A percentile compares a stretch with the other conserved stretches of the same genome.
Conservation (phyloP, 768 basidiomycete genomes). For the Amanita muscaria region DNA sequence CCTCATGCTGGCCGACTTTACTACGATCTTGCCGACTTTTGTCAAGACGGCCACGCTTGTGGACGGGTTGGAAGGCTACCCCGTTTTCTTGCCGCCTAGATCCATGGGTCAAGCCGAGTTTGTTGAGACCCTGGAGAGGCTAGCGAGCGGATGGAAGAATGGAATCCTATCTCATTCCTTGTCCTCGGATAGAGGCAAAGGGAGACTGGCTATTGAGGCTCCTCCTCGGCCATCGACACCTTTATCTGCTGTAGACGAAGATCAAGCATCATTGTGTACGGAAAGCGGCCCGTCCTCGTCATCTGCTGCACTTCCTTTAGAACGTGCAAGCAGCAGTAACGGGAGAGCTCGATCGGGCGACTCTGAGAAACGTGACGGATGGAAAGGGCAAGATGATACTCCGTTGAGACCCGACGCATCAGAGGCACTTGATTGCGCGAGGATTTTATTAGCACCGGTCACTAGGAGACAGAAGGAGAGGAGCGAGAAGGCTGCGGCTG, state of each 20-base stretch:
- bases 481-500: constrained; percentile 41
- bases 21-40: constrained; percentile 53
- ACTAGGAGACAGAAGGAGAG: constrained; percentile 53
- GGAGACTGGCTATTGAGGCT: constrained; percentile 38
- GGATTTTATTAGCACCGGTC: constrained; percentile 69
- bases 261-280: constrained; percentile 13
- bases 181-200: constrained; percentile 27
- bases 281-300: constrained; percentile 12
- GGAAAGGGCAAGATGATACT: background rate
- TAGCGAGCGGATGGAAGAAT: constrained; percentile 66
- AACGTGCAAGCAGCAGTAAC: constrained; percentile 3
- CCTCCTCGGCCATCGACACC: too few species aligned
- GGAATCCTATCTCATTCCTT: constrained; percentile 54
- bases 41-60: constrained; percentile 57
- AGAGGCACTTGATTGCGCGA: constrained; percentile 55
- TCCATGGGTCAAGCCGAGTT: constrained; percentile 91
- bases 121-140: constrained; percentile 73
- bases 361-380: background rate
- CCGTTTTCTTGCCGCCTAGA: constrained; percentile 77
- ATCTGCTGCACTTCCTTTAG: background rate
- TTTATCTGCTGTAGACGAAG: constrained; percentile 11
- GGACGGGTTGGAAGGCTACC: constrained; percentile 82
- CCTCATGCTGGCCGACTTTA: constrained; percentile 73
- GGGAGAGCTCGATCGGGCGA: background rate
- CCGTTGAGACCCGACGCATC: constrained; percentile 30